Evolutionary conservation across 2,329 filamentous ascomycete species (phyloP).

Genomic region (Trichophyton equinum): DNA sequence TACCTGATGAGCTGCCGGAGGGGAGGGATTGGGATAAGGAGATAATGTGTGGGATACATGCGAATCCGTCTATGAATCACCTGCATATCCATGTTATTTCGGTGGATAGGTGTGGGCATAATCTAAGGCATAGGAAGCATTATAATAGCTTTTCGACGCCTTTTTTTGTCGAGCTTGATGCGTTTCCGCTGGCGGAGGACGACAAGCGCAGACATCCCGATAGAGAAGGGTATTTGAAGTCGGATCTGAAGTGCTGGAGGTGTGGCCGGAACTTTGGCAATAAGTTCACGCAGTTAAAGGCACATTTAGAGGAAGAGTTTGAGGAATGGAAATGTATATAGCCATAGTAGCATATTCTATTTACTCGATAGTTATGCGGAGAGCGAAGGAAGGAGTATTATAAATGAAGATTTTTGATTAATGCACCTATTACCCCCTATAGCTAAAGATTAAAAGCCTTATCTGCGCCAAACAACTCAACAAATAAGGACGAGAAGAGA

Average conservation of each 20-base stretch:
- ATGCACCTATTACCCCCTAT: slow-evolving; percentile 5
- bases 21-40: slow-evolving; percentile 71
- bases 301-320: slow-evolving; percentile 64
- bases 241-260: slow-evolving; percentile 69
- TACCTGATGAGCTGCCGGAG: slow-evolving; percentile 43
- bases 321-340: slow-evolving; percentile 58
- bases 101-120: slow-evolving; percentile 60
- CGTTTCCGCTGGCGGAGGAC: slow-evolving; percentile 60
- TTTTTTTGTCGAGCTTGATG: slow-evolving; percentile 67
- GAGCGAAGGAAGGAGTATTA: not conserved
- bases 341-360: slow-evolving; percentile 9
- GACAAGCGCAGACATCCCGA: slow-evolving; percentile 51
- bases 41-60: slow-evolving; percentile 68
- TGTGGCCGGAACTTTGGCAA: slow-evolving; percentile 64
- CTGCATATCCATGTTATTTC: slow-evolving; percentile 82
- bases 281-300: slow-evolving; percentile 60
- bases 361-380: not conserved
- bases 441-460: slow-evolving; percentile 5
- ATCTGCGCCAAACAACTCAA: slow-evolving; percentile 6
- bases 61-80: slow-evolving; percentile 81
- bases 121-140: slow-evolving; percentile 68
- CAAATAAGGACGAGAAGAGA: not conserved
- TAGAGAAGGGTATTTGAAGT: slow-evolving; percentile 46
- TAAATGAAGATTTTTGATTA: slow-evolving; percentile 2
- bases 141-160: slow-evolving; percentile 83